These are phyloP conservation scores for Herpetomonas tarakana DNA, from an alignment of 208 protist genomes.

Conservation along the genomic window DNA sequence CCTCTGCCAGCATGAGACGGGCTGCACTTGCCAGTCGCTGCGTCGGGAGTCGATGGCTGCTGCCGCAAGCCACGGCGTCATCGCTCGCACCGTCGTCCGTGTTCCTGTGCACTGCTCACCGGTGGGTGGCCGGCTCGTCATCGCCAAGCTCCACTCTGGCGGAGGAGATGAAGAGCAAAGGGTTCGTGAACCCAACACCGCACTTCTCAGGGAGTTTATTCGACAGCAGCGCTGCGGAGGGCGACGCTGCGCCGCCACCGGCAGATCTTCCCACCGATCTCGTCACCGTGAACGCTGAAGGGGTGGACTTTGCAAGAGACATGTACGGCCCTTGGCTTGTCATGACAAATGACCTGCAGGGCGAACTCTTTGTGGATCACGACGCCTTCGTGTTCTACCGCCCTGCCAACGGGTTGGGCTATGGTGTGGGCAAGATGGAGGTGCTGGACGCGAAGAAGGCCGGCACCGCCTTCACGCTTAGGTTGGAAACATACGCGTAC, in stretches of 20 bases:
- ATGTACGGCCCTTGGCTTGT: conserved; percentile 86
- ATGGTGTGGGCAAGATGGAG: conserved; percentile 75
- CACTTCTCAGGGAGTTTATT: conserved; percentile 49
- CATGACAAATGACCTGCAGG: conserved; percentile 83
- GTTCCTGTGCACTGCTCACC: no score
- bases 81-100: no score
- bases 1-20: no score
- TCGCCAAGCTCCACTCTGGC: no score
- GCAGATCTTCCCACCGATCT: conserved; percentile 47
- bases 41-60: no score
- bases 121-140: no score
- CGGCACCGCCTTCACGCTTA: conserved; percentile 62
- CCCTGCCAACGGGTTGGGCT: conserved; percentile 80
- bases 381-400: conserved; percentile 82
- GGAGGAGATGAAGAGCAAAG: conserved; percentile 33
- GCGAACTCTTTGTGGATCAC: conserved; percentile 86
- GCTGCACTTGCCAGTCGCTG: no score
- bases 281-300: conserved; percentile 44
- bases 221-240: conserved; percentile 8
- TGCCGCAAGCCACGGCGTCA: no score
- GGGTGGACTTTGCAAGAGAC: conserved; percentile 56
- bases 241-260: conserved; percentile 22
- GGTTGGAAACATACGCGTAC: conserved; percentile 81
- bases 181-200: conserved; percentile 62
- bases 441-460: conserved; percentile 29